Evolutionary conservation across 768 basidiomycete species (phyloP).

Genomic region (Lyophyllum decastes): DNA sequence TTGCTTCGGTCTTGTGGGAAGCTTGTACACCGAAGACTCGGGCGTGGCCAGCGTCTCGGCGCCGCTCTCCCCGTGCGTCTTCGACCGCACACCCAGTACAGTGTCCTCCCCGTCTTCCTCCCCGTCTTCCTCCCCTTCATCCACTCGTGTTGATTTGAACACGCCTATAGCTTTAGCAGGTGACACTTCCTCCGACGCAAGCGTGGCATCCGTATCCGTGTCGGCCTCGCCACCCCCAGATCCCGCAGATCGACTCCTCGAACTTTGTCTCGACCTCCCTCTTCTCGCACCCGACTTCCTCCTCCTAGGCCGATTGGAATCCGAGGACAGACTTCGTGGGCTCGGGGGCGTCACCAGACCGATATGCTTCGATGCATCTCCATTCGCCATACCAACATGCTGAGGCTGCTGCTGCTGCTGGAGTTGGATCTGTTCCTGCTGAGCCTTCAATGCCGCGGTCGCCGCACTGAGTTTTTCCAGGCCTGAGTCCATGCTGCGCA

Average conservation of each 20-base stretch:
- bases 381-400: conserved; percentile 27
- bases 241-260: conserved; percentile 20
- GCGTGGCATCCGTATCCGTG: conserved; percentile 26
- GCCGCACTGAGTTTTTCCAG: conserved; percentile 45
- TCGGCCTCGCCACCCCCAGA: conserved; percentile 19
- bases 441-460: conserved; percentile 9
- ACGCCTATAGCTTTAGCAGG: conserved; percentile 15
- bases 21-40: conserved; percentile 27
- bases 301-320: conserved; percentile 53
- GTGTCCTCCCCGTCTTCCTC: conserved; percentile 26
- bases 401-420: conserved; percentile 20
- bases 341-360: conserved; percentile 78
- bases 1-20: conserved; percentile 6
- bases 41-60: conserved; percentile 27
- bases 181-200: conserved; percentile 37
- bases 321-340: conserved; percentile 69
- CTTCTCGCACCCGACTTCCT: conserved; percentile 32
- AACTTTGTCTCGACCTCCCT: conserved; percentile 24
- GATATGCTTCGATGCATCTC: conserved; percentile 35
- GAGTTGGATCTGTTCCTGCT: conserved; percentile 20
- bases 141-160: conserved; percentile 13
- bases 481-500: conserved; percentile 52
- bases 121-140: conserved; percentile 24
- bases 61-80: conserved; percentile 9
- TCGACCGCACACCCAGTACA: conserved; percentile 20